Evolutionary conservation across 305 asterid genomes (phyloP).

Genomic region (Plantago coronopus): DNA sequence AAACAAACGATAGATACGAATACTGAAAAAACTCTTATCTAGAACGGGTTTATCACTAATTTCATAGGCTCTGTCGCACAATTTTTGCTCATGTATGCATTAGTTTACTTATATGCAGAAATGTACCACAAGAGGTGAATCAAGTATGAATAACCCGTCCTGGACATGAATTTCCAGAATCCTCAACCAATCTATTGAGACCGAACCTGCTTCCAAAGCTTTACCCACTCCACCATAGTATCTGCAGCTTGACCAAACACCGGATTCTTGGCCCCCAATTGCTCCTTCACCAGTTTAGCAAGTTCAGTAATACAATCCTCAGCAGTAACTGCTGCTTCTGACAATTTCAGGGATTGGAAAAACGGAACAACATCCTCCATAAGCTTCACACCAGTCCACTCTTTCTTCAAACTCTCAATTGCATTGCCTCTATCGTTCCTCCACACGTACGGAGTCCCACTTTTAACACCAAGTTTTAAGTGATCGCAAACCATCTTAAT

Average conservation of each 20-base stretch:
- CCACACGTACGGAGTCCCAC: slow-evolving; percentile 86
- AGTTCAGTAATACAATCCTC: slow-evolving; percentile 80
- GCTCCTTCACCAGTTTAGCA: slow-evolving; percentile 61
- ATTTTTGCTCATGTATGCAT: no score
- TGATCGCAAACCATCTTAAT: slow-evolving; percentile 84
- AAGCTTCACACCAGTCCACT: slow-evolving; percentile 93
- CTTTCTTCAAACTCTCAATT: slow-evolving; percentile 80
- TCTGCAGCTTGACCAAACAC: slow-evolving; percentile 65
- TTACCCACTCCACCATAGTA: slow-evolving; percentile 72
- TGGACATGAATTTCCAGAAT: background rate
- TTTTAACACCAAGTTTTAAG: slow-evolving; percentile 68
- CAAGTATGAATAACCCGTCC: background rate
- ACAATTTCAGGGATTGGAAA: slow-evolving; percentile 63
- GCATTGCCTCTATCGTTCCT: slow-evolving; percentile 75
- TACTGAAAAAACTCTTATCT: no score
- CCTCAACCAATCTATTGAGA: slow-evolving; percentile 18
- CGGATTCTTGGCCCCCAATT: slow-evolving; percentile 43
- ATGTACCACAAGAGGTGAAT: background rate
- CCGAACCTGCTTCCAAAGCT: slow-evolving; percentile 63
- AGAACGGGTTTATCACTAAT: no score
- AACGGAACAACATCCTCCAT: slow-evolving; percentile 89
- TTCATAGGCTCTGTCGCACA: no score
- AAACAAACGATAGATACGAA: no score
- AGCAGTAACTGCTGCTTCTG: slow-evolving; percentile 47
- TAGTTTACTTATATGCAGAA: background rate